Base-by-base conservation (phyloP, 306 rosid species). In the Urtica urens region DNA sequence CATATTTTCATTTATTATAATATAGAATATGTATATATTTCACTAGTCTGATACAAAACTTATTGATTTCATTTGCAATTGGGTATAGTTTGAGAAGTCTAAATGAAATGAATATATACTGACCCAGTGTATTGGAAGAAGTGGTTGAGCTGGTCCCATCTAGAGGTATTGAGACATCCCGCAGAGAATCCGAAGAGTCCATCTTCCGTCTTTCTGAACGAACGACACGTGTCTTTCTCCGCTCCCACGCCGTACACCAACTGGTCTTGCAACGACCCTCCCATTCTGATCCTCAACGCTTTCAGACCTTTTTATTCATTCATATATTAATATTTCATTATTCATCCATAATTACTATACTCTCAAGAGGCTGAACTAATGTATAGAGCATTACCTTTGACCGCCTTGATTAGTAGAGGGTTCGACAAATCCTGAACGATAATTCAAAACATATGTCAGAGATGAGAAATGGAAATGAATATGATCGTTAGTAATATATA, bases 231-330 rank as follows among this genome's bases (percentile, higher is more conserved):
- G 20, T 23, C 24, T 3, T 19, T 18, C 23, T 37, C 57, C 2
- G 10, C 25, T 0, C 90, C 82, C 55, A 80, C 70, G 45, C 65
- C 68, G 64, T 80, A 83, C 27, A 59, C 46, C 15, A 77, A 53
- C 17, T 59, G 72, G 65, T 83, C 90, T 70, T 80, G 59, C 8
- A 77, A 7, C 42, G 94, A 83, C 10, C 94, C 94, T 69, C 90
- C 94, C 21, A 79, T 1, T 77, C 94, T 68, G 22, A 77, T 67
- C 58, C 90, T 74, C 64, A 79, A 2, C 5, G 80, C 62, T 19
- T 28, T 53, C 25, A 83, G 79, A 7, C 80, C 80, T 76, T 40
- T 16, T 31, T 34, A 22, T 8, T 44, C 19, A 10, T 25, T 25
- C 3, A 28, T 28, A 40, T 3, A 44, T 44, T 1, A 0, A 19